Conservation (phyloP, 768 basidiomycete species). For the Ramaria sp. region DNA sequence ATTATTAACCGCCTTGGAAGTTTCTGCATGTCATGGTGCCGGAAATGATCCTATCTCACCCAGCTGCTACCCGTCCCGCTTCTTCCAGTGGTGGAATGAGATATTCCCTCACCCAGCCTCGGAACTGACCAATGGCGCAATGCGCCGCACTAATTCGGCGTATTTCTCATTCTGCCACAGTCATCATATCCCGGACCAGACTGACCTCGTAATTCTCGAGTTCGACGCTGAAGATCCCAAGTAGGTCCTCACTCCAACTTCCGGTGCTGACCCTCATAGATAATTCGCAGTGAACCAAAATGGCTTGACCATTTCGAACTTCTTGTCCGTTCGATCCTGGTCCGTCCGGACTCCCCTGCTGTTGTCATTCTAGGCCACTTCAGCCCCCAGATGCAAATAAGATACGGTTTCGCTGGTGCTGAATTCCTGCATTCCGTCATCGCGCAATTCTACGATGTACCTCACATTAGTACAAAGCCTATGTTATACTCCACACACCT, state of each 20-base stretch:
- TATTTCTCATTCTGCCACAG: conserved; percentile 93
- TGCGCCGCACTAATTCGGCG: conserved; percentile 81
- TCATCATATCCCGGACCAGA: conserved; percentile 88
- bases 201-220: conserved; percentile 92
- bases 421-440: conserved; percentile 86
- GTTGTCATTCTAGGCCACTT: conserved; percentile 95
- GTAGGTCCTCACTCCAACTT: conserved; percentile 35
- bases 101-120: conserved; percentile 98
- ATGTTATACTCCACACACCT: conserved; percentile 78
- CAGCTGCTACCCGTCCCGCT: conserved; percentile 83
- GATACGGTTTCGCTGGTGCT: conserved; percentile 79
- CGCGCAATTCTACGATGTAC: conserved; percentile 95
- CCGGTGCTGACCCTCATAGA: not conserved
- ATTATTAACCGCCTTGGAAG: conserved; percentile 27
- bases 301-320: conserved; percentile 83
- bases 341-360: conserved; percentile 85
- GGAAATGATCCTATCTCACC: conserved; percentile 83
- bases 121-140: conserved; percentile 95
- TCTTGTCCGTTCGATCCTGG: conserved; percentile 83
- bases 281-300: conserved; percentile 43
- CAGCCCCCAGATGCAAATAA: conserved; percentile 69
- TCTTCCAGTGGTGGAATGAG: conserved; percentile 96
- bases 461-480: conserved; percentile 80
- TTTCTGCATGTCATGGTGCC: conserved; percentile 88
- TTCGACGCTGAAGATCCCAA: conserved; percentile 85